These are phyloP conservation scores for Escallonia herrerae DNA, from an alignment of 129 eudicot species.

Conservation along the genomic window DNA sequence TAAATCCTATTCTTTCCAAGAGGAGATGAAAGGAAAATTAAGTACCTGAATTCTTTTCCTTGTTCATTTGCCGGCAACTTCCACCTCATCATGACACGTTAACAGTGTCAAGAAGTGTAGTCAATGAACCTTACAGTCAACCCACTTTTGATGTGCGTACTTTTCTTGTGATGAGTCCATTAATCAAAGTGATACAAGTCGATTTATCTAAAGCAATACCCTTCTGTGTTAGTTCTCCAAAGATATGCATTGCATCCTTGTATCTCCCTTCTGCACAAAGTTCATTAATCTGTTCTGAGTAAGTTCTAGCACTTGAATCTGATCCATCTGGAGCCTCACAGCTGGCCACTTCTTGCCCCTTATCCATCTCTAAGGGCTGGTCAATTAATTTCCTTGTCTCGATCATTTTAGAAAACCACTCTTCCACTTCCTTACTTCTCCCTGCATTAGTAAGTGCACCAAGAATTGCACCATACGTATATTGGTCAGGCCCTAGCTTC, in stretches of 20 bases:
- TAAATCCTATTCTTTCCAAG: background rate
- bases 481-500: conserved; percentile 62
- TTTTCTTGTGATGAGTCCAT: conserved; percentile 58
- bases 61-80: background rate
- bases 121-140: conserved; percentile 11
- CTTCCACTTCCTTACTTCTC: conserved; percentile 51
- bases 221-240: conserved; percentile 41
- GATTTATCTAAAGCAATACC: conserved; percentile 58
- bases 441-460: conserved; percentile 48
- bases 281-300: conserved; percentile 49
- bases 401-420: conserved; percentile 36
- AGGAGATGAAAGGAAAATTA: background rate
- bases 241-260: conserved; percentile 68
- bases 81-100: background rate
- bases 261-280: conserved; percentile 64
- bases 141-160: conserved; percentile 19
- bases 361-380: conserved; percentile 2
- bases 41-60: background rate
- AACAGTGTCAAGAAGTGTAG: background rate
- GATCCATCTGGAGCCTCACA: conserved; percentile 26
- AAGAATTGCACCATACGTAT: conserved; percentile 57
- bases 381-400: conserved; percentile 28
- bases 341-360: conserved; percentile 16
- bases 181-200: conserved; percentile 57
- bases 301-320: conserved; percentile 30